Percentiles rank a stretch among this genome's conserved stretches.
Evolutionary conservation across 768 basidiomycete species (phyloP).

Genomic region (Xerocomus spinulosus): DNA sequence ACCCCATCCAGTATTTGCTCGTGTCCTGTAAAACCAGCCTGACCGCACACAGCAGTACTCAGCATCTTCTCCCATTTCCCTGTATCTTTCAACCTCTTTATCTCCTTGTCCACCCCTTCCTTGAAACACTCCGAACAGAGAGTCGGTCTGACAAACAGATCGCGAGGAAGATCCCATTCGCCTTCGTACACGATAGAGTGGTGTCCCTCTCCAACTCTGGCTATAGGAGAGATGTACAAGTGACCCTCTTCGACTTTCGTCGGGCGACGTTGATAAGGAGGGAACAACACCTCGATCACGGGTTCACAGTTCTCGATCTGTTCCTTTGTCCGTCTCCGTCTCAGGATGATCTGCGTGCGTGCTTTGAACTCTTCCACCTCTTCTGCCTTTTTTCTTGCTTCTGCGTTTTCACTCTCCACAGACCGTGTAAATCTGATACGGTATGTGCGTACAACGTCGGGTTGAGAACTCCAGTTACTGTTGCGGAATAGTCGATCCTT

Average conservation of each 20-base stretch:
- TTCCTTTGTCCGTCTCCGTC: constrained; percentile 16
- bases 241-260: constrained; percentile 38
- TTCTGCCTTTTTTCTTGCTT: constrained; percentile 4
- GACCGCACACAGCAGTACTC: constrained; percentile 7
- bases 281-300: constrained; percentile 28
- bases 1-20: background rate
- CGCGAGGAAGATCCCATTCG: constrained; percentile 49
- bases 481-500: background rate
- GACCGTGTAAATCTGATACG: constrained; percentile 19
- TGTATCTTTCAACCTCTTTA: constrained; percentile 18
- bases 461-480: constrained; percentile 26
- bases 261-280: constrained; percentile 20
- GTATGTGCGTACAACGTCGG: constrained; percentile 32
- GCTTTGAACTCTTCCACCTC: constrained; percentile 11
- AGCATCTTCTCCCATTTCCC: constrained; percentile 22
- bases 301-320: constrained; percentile 24
- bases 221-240: constrained; percentile 41
- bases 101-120: constrained; percentile 25
- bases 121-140: constrained; percentile 39
- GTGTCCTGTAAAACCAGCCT: constrained; percentile 3
- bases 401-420: background rate
- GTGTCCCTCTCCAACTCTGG: constrained; percentile 40
- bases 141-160: constrained; percentile 31
- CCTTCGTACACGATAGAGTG: constrained; percentile 52
- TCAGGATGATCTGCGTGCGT: constrained; percentile 17